A percentile compares a stretch with the other conserved stretches of the same genome.
Conservation (phyloP, 148 eudicot species). For the Rhododendron mucronatum region DNA sequence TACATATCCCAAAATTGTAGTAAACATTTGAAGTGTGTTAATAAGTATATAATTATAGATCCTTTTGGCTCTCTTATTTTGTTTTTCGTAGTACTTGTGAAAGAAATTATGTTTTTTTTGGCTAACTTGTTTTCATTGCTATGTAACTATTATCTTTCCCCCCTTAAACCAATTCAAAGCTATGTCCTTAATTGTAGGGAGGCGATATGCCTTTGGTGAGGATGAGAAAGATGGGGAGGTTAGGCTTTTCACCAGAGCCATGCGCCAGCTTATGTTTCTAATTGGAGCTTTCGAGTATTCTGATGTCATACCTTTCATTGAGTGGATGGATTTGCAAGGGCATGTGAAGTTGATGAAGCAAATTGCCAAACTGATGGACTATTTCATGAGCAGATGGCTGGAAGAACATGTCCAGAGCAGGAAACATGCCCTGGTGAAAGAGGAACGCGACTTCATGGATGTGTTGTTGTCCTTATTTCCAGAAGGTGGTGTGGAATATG, state of each 20-base stretch:
- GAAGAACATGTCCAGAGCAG: slow-evolving; percentile 3
- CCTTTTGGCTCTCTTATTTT: not conserved
- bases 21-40: not conserved
- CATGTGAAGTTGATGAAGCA: not conserved
- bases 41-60: too few species aligned
- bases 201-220: not conserved
- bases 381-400: not conserved
- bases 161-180: not conserved
- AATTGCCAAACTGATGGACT: not conserved
- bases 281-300: not conserved
- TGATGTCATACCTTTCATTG: not conserved
- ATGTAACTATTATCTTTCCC: too few species aligned
- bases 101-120: too few species aligned
- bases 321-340: slow-evolving; percentile 12
- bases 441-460: slow-evolving; percentile 15
- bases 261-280: not conserved
- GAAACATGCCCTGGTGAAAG: not conserved
- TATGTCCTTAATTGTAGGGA: not conserved
- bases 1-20: too few species aligned
- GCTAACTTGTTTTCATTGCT: not conserved
- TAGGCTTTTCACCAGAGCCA: not conserved
- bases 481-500: not conserved
- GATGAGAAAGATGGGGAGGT: not conserved
- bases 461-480: slow-evolving; percentile 19
- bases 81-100: not conserved